Evolutionary conservation across 345 rosid genomes (phyloP).

Genomic region (Diplotaxis tenuifolia): DNA sequence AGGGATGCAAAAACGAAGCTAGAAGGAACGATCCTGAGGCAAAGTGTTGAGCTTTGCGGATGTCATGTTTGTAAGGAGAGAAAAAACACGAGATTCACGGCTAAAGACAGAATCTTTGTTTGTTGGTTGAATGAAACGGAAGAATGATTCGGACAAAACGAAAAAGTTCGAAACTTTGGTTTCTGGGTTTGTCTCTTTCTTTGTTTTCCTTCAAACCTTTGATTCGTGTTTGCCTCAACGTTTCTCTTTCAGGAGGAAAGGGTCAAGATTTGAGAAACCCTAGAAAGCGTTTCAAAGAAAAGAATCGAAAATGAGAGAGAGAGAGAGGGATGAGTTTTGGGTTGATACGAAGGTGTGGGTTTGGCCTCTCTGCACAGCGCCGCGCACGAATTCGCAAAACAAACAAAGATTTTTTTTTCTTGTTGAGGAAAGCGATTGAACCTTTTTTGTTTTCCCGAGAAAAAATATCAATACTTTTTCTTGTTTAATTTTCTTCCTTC

Average conservation of each 20-base stretch:
- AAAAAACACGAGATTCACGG: conserved; percentile 11
- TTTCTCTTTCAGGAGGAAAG: conserved; percentile 31
- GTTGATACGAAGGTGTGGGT: conserved; percentile 44
- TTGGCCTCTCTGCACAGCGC: conserved; percentile 40
- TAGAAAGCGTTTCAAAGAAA: conserved; percentile 10
- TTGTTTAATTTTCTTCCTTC: background rate
- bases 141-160: background rate
- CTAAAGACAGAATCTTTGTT: conserved; percentile 33
- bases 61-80: conserved; percentile 25
- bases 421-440: background rate
- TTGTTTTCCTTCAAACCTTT: conserved; percentile 10
- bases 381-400: conserved; percentile 32
- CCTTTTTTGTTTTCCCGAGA: background rate
- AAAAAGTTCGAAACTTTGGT: conserved; percentile 5
- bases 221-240: conserved; percentile 14
- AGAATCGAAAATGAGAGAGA: conserved; percentile 5
- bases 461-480: background rate
- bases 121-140: too few relatives aligned
- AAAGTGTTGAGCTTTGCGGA: conserved; percentile 28
- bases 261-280: conserved; percentile 28
- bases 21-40: background rate
- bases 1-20: background rate
- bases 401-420: conserved; percentile 1
- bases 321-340: conserved; percentile 16
- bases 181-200: background rate